Conservation (phyloP, 306 rosid species). For the Sicyos edulis region DNA sequence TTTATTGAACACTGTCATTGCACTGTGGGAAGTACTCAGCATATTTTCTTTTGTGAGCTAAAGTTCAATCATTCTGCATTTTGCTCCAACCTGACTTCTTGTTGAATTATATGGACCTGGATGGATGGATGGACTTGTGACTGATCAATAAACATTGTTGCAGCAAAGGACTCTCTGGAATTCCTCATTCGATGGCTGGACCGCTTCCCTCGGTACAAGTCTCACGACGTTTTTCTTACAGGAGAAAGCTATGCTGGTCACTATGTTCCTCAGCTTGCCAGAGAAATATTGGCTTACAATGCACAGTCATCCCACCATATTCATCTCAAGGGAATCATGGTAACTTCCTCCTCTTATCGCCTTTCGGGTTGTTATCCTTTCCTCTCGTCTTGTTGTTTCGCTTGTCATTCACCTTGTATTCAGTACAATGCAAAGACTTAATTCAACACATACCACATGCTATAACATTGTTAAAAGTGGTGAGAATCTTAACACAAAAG, state of each 20-base stretch:
- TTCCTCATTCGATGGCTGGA: constrained; percentile 74
- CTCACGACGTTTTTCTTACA: constrained; percentile 57
- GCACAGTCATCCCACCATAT: constrained; percentile 46
- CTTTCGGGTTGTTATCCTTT: not conserved
- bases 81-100: not conserved
- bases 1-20: constrained; percentile 12
- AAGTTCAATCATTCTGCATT: not conserved
- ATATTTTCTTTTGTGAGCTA: not conserved
- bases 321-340: constrained; percentile 82
- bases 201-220: constrained; percentile 72
- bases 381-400: not conserved
- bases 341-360: constrained; percentile 12
- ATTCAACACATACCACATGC: not conserved
- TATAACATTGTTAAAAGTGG: not conserved
- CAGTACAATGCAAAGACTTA: not conserved
- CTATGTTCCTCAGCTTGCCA: constrained; percentile 89
- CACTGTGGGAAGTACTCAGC: not conserved
- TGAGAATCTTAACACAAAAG: not conserved
- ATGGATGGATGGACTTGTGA: not conserved
- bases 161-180: constrained; percentile 76
- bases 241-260: constrained; percentile 99
- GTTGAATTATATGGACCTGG: not conserved
- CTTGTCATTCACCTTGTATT: not conserved
- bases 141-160: constrained; percentile 18
- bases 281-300: constrained; percentile 53